Base-by-base conservation (phyloP, 768 basidiomycete genomes). In the Mycena capillaripes region DNA sequence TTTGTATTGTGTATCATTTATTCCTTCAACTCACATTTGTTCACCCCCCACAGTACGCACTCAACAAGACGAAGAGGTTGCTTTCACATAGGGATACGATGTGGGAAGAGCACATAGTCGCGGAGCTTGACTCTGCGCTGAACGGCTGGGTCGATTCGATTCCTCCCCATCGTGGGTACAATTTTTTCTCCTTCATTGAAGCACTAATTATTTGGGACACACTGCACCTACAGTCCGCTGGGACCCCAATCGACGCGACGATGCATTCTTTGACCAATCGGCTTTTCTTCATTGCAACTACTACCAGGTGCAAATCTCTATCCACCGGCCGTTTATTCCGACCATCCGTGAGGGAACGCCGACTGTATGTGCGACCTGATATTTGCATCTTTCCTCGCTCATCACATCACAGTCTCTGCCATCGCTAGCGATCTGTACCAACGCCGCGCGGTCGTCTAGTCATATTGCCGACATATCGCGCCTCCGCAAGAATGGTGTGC, bases 281-380 rank as follows among this genome's bases (percentile, higher is more conserved):
- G 90, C 90, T 0, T 80, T 81, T 4, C 83, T 94, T 3, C 82
- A 85, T 72, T 81, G 81, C 1, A 81, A 78, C 2, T 87, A 86
- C 70, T 87, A 86, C 58, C 76, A 84, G 8, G 81, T 90, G 21
- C 90, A 93, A 76, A 95, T 95, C 71, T 84, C 90, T 63, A 88
- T 95, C 59, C 95, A 96, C 79, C 86, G 95, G 42, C 93, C 92
- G 10, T 95, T 94, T 79, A 92, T 96, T 62, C 92, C 93, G 0
- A 88, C 89, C 0, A 87, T 89, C 4, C 82, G 86, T 50, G 89
- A 89, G 61, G 86, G 82, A 9, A 74, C 76, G 12, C 77, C 81
- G 3, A 74, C 79, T 2, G 69, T 5, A 12, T 6, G 34, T 36
- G 12, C 6, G 34, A 36, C 34, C 34, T 6, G 6, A 6, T 64